Percentiles rank a stretch among this genome's conserved stretches.
phyloP scores from a whole-genome alignment of 305 asterid species.

The Fraxinus latifolia region DNA sequence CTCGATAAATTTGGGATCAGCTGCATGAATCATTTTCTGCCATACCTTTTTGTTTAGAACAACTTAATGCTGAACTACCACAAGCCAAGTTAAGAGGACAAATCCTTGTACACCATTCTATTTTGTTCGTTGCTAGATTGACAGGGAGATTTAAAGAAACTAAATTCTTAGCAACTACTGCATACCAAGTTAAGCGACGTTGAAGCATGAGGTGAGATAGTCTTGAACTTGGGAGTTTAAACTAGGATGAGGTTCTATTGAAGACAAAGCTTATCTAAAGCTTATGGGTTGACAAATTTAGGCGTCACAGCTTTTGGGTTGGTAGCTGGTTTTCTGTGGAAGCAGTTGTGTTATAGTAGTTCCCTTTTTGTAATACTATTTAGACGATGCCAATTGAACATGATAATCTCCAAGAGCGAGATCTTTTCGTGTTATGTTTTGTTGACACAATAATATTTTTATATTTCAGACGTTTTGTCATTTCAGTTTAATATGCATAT shows the following conservation, averaged over 20 bases:
- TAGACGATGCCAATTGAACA: constrained; percentile 25
- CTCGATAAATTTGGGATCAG: not conserved
- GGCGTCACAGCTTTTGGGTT: constrained; percentile 20
- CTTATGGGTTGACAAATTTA: constrained; percentile 27
- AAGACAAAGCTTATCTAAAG: constrained; percentile 22
- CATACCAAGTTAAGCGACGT: not conserved
- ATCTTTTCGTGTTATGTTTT: constrained; percentile 29
- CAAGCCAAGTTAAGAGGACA: not conserved
- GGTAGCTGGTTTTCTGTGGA: constrained; percentile 31
- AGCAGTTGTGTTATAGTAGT: constrained; percentile 21
- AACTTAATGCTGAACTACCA: not conserved
- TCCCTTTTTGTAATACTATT: constrained; percentile 23
- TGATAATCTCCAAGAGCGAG: constrained; percentile 34
- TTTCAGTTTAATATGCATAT: not conserved
- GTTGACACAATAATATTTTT: constrained; percentile 19
- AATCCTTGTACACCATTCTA: not conserved
- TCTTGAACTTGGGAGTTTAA: constrained; percentile 23
- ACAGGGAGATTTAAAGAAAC: not conserved
- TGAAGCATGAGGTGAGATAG: constrained; percentile 13
- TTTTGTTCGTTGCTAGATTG: not conserved
- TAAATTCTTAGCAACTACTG: not conserved
- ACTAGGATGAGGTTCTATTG: constrained; percentile 31
- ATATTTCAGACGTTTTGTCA: not conserved
- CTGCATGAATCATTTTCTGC: not conserved
- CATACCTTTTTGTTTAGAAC: not conserved